Conservation (phyloP, 345 rosid genomes). For the Anacardium occidentale region DNA sequence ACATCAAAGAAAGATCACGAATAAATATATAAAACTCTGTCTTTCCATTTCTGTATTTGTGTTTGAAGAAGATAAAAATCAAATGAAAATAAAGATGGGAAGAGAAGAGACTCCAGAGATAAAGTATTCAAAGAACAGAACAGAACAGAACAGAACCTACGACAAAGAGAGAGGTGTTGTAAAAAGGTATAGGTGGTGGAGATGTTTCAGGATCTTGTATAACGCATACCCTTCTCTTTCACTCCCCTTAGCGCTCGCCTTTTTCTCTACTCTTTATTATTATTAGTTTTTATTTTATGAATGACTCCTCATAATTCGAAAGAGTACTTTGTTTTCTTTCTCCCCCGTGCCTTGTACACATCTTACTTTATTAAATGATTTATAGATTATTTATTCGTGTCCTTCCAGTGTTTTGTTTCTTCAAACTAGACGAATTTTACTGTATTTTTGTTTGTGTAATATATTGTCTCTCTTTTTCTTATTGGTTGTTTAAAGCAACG, state of each 20-base stretch:
- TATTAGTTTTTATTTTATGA: slow-evolving; percentile 17
- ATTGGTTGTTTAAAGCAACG: slow-evolving; percentile 21
- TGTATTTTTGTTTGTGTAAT: too few relatives aligned
- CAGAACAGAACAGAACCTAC: slow-evolving; percentile 31
- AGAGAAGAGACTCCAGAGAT: not conserved
- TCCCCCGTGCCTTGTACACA: not conserved
- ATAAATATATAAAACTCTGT: not conserved
- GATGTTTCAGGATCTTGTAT: slow-evolving; percentile 16
- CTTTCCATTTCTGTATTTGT: slow-evolving; percentile 3
- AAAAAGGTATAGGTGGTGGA: not conserved
- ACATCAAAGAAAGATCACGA: slow-evolving; percentile 10
- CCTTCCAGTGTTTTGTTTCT: too few relatives aligned
- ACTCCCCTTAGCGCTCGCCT: slow-evolving; percentile 30
- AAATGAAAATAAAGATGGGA: slow-evolving; percentile 7
- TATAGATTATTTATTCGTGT: not conserved
- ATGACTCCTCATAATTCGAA: slow-evolving; percentile 8
- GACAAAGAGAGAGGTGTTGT: slow-evolving; percentile 22
- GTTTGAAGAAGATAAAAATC: not conserved
- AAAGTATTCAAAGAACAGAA: slow-evolving; percentile 22
- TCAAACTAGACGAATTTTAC: too few relatives aligned
- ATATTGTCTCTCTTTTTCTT: not conserved
- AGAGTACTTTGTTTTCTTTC: slow-evolving; percentile 1
- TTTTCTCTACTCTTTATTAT: slow-evolving; percentile 37
- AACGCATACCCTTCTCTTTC: slow-evolving; percentile 8
- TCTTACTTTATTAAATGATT: not conserved